A percentile compares a stretch with the other conserved stretches of the same genome.
Evolutionary conservation across 768 basidiomycete genomes (phyloP).

Genomic region (Termitomyces sp.): DNA sequence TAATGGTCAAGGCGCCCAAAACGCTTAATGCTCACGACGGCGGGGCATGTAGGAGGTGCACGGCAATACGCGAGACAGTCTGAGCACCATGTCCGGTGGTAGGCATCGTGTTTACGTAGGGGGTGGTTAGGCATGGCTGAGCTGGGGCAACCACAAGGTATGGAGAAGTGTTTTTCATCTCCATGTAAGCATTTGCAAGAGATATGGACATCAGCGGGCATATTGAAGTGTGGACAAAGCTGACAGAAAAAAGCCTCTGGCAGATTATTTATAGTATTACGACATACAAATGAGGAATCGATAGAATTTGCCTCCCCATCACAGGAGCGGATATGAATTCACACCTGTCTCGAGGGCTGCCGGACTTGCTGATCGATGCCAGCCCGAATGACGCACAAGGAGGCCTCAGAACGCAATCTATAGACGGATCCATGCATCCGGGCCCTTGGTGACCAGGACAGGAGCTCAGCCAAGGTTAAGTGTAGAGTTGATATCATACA

Average conservation of each 20-base stretch:
- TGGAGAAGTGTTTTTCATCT: conserved; percentile 20
- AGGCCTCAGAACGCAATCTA: conserved; percentile 5
- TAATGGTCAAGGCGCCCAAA: conserved; percentile 10
- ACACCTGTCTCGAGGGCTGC: conserved; percentile 7
- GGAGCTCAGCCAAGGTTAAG: conserved; percentile 9
- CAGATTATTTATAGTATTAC: conserved; percentile 7
- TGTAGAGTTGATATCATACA: conserved; percentile 10
- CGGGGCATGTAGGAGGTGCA: conserved; percentile 19
- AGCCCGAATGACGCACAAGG: conserved; percentile 8
- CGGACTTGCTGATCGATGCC: conserved; percentile 12
- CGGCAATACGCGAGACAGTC: conserved; percentile 23
- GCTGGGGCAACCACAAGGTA: conserved; percentile 30
- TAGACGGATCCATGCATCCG: conserved; percentile 4
- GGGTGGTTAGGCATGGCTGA: conserved; percentile 20
- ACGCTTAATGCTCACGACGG: conserved; percentile 8
- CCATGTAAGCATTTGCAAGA: conserved; percentile 17
- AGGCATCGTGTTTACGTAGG: conserved; percentile 25
- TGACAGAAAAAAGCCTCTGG: not conserved
- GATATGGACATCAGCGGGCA: not conserved
- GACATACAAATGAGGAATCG: conserved; percentile 4
- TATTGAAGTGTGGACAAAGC: not conserved
- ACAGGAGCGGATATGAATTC: conserved; percentile 14
- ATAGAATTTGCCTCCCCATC: conserved; percentile 1
- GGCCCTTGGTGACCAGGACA: conserved; percentile 9
- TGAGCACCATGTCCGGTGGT: conserved; percentile 27